Evolutionary conservation across 441 rosid genomes (phyloP).

Genomic region (Pelargonium fulgidum): DNA sequence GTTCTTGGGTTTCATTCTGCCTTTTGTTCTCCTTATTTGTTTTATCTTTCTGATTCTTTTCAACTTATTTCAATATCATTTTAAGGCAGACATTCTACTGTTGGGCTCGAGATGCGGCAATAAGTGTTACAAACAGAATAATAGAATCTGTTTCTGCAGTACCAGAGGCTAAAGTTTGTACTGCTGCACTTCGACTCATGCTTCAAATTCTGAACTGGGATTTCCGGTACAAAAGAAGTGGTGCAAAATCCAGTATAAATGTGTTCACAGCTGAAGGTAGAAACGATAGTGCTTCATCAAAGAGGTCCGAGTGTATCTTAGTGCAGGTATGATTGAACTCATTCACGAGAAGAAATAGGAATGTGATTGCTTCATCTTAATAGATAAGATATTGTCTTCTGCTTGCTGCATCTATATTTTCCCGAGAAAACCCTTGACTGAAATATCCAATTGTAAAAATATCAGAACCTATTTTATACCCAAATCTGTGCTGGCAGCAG

Average conservation of each 20-base stretch:
- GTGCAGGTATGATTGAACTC: constrained; percentile 57
- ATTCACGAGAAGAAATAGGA: background rate
- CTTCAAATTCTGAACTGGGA: constrained; percentile 95
- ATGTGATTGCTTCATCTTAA: background rate
- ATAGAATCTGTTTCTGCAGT: constrained; percentile 53
- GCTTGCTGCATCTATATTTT: background rate
- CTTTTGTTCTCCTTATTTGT: constrained; percentile 8
- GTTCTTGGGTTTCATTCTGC: constrained; percentile 18
- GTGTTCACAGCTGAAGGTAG: constrained; percentile 55
- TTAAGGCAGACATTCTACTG: constrained; percentile 65
- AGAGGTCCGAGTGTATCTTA: constrained; percentile 61
- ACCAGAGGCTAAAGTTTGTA: constrained; percentile 85
- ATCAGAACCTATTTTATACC: background rate
- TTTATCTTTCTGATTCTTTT: constrained; percentile 10
- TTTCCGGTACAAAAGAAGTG: constrained; percentile 44
- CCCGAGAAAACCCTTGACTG: background rate
- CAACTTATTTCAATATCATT: constrained; percentile 20
- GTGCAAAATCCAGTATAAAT: constrained; percentile 41
- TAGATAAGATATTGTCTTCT: background rate
- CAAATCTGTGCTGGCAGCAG: background rate
- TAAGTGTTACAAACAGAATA: constrained; percentile 61
- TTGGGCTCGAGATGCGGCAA: constrained; percentile 86
- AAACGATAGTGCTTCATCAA: constrained; percentile 41
- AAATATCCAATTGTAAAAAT: background rate
- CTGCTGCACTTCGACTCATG: constrained; percentile 75